phyloP scores from a whole-genome alignment of 441 rosid species.

The Codiaeum variegatum region DNA sequence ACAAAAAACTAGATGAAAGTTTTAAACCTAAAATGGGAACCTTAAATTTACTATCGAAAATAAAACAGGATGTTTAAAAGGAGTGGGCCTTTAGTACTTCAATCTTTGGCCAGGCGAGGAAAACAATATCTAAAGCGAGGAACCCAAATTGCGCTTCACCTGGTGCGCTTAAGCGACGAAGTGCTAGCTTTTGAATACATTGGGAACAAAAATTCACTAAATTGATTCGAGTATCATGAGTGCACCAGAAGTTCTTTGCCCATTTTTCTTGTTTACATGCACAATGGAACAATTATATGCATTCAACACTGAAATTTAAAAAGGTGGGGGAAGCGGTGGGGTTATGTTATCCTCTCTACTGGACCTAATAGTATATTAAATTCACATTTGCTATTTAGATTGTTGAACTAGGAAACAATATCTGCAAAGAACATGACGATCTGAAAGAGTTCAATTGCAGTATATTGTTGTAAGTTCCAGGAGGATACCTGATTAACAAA shows the following conservation, averaged over 20 bases:
- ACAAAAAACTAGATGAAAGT: too few relatives aligned
- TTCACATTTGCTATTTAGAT: background rate
- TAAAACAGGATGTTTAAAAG: too few relatives aligned
- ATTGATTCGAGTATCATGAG: background rate
- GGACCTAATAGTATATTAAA: background rate
- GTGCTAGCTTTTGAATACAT: too few relatives aligned
- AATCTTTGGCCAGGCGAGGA: too few relatives aligned
- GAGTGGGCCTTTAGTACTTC: too few relatives aligned
- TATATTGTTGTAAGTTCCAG: slow-evolving; percentile 7
- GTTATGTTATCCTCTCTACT: background rate
- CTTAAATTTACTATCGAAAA: too few relatives aligned
- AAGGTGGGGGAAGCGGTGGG: background rate
- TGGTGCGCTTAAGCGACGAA: too few relatives aligned
- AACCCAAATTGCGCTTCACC: too few relatives aligned
- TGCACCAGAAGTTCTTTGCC: background rate
- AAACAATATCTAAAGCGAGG: too few relatives aligned
- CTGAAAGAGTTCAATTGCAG: background rate
- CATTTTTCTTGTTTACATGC: background rate
- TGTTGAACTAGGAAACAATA: background rate
- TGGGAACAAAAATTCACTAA: too few relatives aligned
- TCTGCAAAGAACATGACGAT: slow-evolving; percentile 2
- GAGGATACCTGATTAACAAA: slow-evolving; percentile 82
- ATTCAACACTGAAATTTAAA: background rate
- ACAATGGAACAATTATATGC: background rate
- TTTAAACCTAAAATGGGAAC: too few relatives aligned